Percentiles rank a stretch among this genome's conserved stretches.
Conservation (phyloP, 148 eudicot species). For the Simmondsia chinensis region DNA sequence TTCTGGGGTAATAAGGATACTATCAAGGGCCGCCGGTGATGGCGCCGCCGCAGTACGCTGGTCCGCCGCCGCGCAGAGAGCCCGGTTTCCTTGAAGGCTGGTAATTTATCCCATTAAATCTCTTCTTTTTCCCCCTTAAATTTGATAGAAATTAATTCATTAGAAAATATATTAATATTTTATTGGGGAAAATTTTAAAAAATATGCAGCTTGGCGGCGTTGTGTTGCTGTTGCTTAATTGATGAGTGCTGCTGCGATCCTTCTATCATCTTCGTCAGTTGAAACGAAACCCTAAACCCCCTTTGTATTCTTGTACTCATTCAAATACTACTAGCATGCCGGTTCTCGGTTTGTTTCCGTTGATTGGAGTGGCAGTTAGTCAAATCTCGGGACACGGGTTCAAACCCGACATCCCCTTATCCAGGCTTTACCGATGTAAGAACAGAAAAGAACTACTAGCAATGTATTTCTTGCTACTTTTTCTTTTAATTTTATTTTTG, state of each 20-base stretch:
- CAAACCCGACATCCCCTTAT: too few relatives aligned
- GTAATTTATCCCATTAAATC: slow-evolving; percentile 14
- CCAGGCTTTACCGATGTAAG: too few relatives aligned
- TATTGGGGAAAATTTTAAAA: background rate
- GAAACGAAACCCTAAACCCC: too few relatives aligned
- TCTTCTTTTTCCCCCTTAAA: background rate
- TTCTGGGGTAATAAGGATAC: slow-evolving; percentile 18
- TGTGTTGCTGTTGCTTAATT: slow-evolving; percentile 64
- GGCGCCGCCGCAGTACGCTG: slow-evolving; percentile 74
- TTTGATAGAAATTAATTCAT: background rate
- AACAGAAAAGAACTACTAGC: too few relatives aligned
- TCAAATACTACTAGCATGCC: too few relatives aligned
- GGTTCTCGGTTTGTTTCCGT: too few relatives aligned
- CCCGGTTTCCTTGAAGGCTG: slow-evolving; percentile 71
- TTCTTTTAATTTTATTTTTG: too few relatives aligned
- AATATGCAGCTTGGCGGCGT: slow-evolving; percentile 56
- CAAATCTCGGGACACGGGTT: too few relatives aligned
- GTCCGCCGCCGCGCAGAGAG: slow-evolving; percentile 48
- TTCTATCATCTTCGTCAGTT: slow-evolving; percentile 28
- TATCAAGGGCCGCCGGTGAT: slow-evolving; percentile 79
- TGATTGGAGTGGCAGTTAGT: too few relatives aligned
- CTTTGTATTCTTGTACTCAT: too few relatives aligned
- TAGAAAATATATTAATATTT: background rate
- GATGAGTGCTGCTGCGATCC: slow-evolving; percentile 85
- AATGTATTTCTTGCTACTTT: too few relatives aligned